Conservation (phyloP, 2,329 filamentous ascomycete genomes). For the Tolypocladium album region DNA sequence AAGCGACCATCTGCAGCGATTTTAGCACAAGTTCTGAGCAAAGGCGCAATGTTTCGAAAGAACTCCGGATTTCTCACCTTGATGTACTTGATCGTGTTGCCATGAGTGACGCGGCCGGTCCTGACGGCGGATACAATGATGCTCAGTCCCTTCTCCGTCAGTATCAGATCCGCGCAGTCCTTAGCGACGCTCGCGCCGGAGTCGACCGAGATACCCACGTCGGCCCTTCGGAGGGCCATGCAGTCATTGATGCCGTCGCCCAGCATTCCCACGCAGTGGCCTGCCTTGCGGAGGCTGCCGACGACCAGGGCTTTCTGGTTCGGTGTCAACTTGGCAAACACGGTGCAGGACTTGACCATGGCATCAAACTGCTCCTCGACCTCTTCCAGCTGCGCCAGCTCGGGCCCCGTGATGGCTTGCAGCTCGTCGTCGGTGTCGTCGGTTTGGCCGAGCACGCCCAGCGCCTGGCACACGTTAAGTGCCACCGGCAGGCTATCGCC, state of each 20-base stretch:
- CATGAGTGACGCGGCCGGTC: slow-evolving; percentile 14
- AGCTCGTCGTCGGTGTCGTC: slow-evolving; percentile 8
- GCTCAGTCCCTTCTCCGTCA: slow-evolving; percentile 17
- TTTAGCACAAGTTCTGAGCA: not conserved
- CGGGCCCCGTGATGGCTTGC: slow-evolving; percentile 13
- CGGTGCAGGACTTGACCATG: slow-evolving; percentile 12
- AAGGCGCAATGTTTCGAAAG: not conserved
- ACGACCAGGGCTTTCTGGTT: slow-evolving; percentile 15
- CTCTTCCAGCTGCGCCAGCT: slow-evolving; percentile 10
- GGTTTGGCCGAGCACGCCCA: slow-evolving; percentile 8
- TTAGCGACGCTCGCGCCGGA: slow-evolving; percentile 17
- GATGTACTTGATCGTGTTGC: slow-evolving; percentile 19
- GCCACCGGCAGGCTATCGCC: slow-evolving; percentile 17
- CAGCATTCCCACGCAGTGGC: slow-evolving; percentile 17
- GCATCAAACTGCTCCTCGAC: slow-evolving; percentile 9
- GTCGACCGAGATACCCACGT: slow-evolving; percentile 18
- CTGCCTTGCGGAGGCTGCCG: slow-evolving; percentile 10
- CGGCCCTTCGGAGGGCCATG: slow-evolving; percentile 14
- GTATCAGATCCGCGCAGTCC: slow-evolving; percentile 16
- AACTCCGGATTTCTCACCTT: slow-evolving; percentile 4
- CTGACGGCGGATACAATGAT: slow-evolving; percentile 15
- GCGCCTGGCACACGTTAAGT: slow-evolving; percentile 14
- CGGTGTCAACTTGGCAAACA: slow-evolving; percentile 17
- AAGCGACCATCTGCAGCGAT: slow-evolving; percentile 13
- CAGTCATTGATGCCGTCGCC: slow-evolving; percentile 20